Evolutionary conservation across 2,329 filamentous ascomycete species (phyloP).

Genomic region (Lasiodiplodia citricola): DNA sequence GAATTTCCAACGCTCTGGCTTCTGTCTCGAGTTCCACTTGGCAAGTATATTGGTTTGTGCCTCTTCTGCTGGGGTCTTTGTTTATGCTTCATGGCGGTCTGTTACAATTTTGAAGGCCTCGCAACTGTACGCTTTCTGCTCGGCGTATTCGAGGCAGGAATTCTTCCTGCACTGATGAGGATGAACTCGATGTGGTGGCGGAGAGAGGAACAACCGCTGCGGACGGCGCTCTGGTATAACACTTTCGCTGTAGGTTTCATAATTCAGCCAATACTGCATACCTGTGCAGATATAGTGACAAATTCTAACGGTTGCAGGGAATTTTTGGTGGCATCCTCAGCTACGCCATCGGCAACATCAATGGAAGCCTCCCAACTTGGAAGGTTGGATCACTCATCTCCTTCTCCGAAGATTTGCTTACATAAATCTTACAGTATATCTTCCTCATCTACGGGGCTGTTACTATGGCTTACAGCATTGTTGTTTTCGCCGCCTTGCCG

Average conservation of each 20-base stretch:
- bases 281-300: too few relatives aligned
- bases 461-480: background rate
- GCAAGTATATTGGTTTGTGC: slow-evolving; percentile 54
- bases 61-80: slow-evolving; percentile 59
- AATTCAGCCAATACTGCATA: background rate
- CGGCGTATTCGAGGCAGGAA: slow-evolving; percentile 34
- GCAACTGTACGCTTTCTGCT: slow-evolving; percentile 37
- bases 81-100: slow-evolving; percentile 67
- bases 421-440: background rate
- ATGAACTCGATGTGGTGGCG: slow-evolving; percentile 34
- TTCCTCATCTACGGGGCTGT: slow-evolving; percentile 1
- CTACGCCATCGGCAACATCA: slow-evolving; percentile 1
- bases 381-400: background rate
- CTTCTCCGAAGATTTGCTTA: background rate
- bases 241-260: background rate
- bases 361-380: slow-evolving; percentile 51
- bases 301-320: slow-evolving; percentile 66
- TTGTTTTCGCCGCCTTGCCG: background rate
- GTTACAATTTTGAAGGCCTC: slow-evolving; percentile 64
- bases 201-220: background rate
- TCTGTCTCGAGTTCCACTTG: slow-evolving; percentile 60
- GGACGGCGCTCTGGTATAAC: slow-evolving; percentile 37
- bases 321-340: slow-evolving; percentile 54
- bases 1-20: slow-evolving; percentile 70
- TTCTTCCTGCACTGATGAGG: slow-evolving; percentile 33